Evolutionary conservation across 1,284 basidiomycete species (phyloP), one percentile per base, ranked within the genome.

Genomic region (Stygiomarasmius scandens): DNA sequence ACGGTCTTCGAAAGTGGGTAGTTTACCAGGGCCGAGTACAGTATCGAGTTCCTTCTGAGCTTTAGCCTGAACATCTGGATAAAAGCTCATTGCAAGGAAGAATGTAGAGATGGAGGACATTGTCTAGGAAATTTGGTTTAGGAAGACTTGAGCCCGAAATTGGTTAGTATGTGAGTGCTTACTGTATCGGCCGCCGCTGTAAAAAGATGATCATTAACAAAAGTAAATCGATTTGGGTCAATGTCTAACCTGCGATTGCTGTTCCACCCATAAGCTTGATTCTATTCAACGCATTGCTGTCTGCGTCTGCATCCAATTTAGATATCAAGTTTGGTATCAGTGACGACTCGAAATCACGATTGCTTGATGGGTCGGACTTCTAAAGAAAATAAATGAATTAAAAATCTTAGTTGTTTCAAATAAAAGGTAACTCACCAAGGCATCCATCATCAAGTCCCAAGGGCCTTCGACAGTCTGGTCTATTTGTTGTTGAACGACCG

Each of bases 1-100:
- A 19, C 67, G 49, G 44, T 75, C 73, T 3, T 61, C 60, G 24
- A 73, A 67, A 19, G 57, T 61, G 0, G 73, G 73, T 2, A 73
- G 54, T 45, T 71, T 56, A n/a, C 64, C 62, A 10, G 20, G 19
- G 8, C 71, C 68, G 32, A 71, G 58, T 8, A 71, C 66, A n/a
- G 55, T 41, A 55, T 71, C 67, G 29, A 73, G 60, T 54, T 73
- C 70, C 32, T 58, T 61, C 50, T 69, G 67, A 2, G 67, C 71
- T 14, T 61, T 62, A 12, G 59, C 49, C 48, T 69, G 69, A 19
- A 66, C 61, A 14, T 71, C 63, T 2, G 69, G 71, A 49, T 67
- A 60, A 14, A 64, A 52, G 2, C 67, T 58, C 68, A 71, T 67
- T 1, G 67, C 69, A 2, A 60, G 47, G 45, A 52, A 20, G 20